Percentiles rank a stretch among this genome's conserved stretches.
Conservation (phyloP, 1,139 yeast species). For the Maudiozyma humilis region DNA sequence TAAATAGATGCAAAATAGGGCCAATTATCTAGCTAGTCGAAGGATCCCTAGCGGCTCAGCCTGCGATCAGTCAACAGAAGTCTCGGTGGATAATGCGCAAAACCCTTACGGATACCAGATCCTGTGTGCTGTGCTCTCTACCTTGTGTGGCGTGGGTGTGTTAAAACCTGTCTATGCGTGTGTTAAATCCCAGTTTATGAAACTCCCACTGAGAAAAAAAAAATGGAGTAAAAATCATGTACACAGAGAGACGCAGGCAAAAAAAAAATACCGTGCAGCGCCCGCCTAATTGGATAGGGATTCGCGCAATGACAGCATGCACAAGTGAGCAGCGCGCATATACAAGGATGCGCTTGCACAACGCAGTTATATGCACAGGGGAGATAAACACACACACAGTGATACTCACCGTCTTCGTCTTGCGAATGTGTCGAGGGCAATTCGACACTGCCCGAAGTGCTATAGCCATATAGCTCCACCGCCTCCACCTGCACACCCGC, state of each 20-base stretch:
- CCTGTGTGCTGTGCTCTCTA: not conserved
- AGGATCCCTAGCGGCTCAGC: too few species aligned
- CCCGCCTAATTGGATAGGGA: not conserved
- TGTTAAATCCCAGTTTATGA: not conserved
- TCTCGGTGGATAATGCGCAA: not conserved
- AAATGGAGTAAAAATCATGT: too few species aligned
- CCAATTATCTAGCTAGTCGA: not conserved
- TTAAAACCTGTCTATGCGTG: not conserved
- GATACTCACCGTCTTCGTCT: too few species aligned
- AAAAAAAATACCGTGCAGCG: not conserved
- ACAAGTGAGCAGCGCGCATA: too few species aligned
- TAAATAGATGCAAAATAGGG: not conserved
- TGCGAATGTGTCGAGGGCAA: too few species aligned
- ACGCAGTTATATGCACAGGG: too few species aligned
- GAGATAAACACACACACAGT: too few species aligned
- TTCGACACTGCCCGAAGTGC: too few species aligned
- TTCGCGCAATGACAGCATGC: not conserved
- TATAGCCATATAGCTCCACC: too few species aligned
- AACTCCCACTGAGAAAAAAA: not conserved
- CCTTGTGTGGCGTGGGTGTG: not conserved
- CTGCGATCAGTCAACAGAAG: too few species aligned
- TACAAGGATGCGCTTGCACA: too few species aligned
- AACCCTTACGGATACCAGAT: not conserved
- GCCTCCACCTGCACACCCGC: too few species aligned
- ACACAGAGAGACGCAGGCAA: not conserved